phyloP scores from a whole-genome alignment of 805 yeast species.

The Henningerozyma blattae region DNA sequence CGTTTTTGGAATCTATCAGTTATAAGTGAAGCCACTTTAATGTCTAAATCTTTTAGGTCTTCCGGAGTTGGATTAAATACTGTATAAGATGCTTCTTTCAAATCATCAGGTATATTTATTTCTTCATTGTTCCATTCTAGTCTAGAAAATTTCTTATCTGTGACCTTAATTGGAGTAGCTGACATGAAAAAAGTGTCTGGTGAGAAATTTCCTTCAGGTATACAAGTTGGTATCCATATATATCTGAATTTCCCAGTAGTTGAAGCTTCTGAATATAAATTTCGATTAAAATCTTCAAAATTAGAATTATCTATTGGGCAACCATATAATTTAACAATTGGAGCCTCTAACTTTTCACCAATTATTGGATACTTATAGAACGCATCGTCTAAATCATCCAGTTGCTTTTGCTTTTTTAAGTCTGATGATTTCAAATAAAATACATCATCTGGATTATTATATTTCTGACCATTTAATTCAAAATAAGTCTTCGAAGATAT shows the following conservation, averaged over 20 bases:
- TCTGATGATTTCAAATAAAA: slow-evolving; percentile 61
- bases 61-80: slow-evolving; percentile 9
- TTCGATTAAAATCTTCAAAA: slow-evolving; percentile 45
- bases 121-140: slow-evolving; percentile 9
- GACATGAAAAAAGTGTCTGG: slow-evolving; percentile 7
- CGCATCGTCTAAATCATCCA: slow-evolving; percentile 33
- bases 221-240: slow-evolving; percentile 57
- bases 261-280: slow-evolving; percentile 44
- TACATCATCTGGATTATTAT: slow-evolving; percentile 59
- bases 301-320: slow-evolving; percentile 35
- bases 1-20: slow-evolving; percentile 26
- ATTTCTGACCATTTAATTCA: slow-evolving; percentile 21
- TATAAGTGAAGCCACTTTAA: slow-evolving; percentile 60
- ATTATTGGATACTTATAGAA: slow-evolving; percentile 24
- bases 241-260: slow-evolving; percentile 54
- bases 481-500: slow-evolving; percentile 9
- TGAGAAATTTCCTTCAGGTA: slow-evolving; percentile 1
- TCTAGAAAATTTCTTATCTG: neutral
- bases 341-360: slow-evolving; percentile 37
- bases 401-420: slow-evolving; percentile 11
- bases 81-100: slow-evolving; percentile 30
- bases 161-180: neutral
- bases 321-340: slow-evolving; percentile 57
- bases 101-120: slow-evolving; percentile 8
- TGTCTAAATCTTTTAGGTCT: slow-evolving; percentile 30